Evolutionary conservation across 2,329 filamentous ascomycete genomes (phyloP), one percentile per base, ranked within the genome.

Genomic region (Ophiostoma piceae): DNA sequence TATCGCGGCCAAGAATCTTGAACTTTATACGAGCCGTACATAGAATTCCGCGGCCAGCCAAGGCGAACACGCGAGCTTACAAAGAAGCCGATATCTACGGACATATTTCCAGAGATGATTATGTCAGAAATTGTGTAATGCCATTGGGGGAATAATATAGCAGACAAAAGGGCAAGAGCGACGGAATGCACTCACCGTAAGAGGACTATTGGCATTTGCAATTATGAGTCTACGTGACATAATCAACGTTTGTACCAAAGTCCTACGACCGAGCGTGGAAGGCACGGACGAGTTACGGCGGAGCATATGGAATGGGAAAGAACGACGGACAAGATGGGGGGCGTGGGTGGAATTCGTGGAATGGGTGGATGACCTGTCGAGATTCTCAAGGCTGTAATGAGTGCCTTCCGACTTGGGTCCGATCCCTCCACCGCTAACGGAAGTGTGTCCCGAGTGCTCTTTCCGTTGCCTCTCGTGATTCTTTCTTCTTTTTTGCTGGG

Each of bases 311-410:
- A 37, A 66, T 66, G 16, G 29, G 32, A 37, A 39, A 66, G 62
- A 66, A 41, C 62, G 57, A 62, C 57, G 57, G 57, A n/a, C 43
- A 47, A 57, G 51, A 57, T 57, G 51, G 51, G 51, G 51, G 51
- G 69, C 54, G 66, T 65, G 69, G 51, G 51, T 57, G 51, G 51
- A 39, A 65, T 66, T 41, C 66, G 43, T 68, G 57, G 66, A 39
- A 65, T 66, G 66, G 69, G 60, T 68, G 66, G 66, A 65, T 35
- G 51, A 57, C n/a, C 29, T 62, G 68, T 65, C 16, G 62, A 65
- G 35, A 65, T 62, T 62, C 57, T 62, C 62, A n/a, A 22, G 41
- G 35, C 65, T 39, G n/a, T 41, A 35, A 35, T 26, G n/a, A 57
- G n/a, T 11, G n/a, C 51, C n/a, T 57, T 65, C 62, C 62, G 62